Base-by-base conservation (phyloP, 208 protist species). In the Leishmania guyanensis region DNA sequence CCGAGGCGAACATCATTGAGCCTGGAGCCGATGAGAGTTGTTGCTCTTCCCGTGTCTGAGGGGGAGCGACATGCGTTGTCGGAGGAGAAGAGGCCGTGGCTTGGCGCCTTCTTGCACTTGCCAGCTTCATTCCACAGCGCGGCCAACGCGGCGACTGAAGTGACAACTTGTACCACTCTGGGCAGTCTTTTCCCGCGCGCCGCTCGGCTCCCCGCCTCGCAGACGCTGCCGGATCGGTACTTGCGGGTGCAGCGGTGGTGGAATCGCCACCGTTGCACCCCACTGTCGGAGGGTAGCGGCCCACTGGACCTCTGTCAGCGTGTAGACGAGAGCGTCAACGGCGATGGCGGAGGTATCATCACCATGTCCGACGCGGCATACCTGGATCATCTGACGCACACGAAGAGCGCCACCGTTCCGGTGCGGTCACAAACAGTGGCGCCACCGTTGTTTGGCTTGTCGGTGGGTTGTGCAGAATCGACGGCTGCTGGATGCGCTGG, bases 201-300 rank as follows among this genome's bases (percentile, higher is more conserved):
- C 5, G 73, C 54, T 33, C 73, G 10, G 73, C 36, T 62, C 20
- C 66, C 66, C 56, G 22, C 75, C 68, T 74, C 74, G 58, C 66
- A 74, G 68, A 43, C 20, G 46, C 29, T 48, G 17, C 36, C 65
- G 72, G n/a, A 14, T 26, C 74, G 20, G 33, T 64, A n/a, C 48
- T 65, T 60, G n/a, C 36, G 20, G 65, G 58, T 62, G 74, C 79
- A 56, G 80, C 80, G 75, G 58, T 84, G 80, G 80, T 84, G 80
- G 80, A 84, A 84, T 65, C 80, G 75, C n/a, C 3, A 51, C 46
- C 12, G 74, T n/a, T 6, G 33, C 73, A 66, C 48, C 54, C 46
- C 50, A n/a, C 54, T 33, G 22, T 79, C 69, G 20, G 68, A 80
- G 66, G 75, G 48, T 58, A 83, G 74, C 54, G 74, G 43, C 39